Percentiles rank a stretch among this genome's conserved stretches.
phyloP scores from a whole-genome alignment of 164 flowering plant genomes.

The Cinnamomum chago region DNA sequence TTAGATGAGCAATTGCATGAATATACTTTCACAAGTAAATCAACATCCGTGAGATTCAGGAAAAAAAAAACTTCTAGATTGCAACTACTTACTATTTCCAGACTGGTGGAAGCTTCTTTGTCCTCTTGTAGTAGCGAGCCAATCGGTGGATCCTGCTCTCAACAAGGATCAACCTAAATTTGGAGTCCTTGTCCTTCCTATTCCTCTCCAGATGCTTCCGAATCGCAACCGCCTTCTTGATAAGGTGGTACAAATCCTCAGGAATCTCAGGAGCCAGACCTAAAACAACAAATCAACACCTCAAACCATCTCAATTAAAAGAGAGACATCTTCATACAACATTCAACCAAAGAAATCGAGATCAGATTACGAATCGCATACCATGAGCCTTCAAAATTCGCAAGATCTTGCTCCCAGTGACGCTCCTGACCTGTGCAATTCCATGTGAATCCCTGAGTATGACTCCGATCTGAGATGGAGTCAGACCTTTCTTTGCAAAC shows the following conservation, averaged over 20 bases:
- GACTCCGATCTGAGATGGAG: slow-evolving; percentile 95
- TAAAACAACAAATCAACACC: slow-evolving; percentile 9
- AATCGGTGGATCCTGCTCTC: slow-evolving; percentile 97
- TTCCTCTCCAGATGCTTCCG: slow-evolving; percentile 93
- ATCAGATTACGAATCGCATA: slow-evolving; percentile 11
- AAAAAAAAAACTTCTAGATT: no score
- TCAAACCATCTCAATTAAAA: not conserved
- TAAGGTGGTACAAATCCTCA: slow-evolving; percentile 83
- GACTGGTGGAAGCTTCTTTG: slow-evolving; percentile 89
- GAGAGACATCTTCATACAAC: not conserved
- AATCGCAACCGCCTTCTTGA: slow-evolving; percentile 92
- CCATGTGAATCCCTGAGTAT: slow-evolving; percentile 94
- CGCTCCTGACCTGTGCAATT: slow-evolving; percentile 82
- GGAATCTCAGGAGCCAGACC: slow-evolving; percentile 95
- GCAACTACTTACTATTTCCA: slow-evolving; percentile 77
- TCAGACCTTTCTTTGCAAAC: slow-evolving; percentile 86
- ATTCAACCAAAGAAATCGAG: not conserved
- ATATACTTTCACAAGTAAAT: no score
- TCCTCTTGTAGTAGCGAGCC: slow-evolving; percentile 94
- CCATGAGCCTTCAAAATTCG: slow-evolving; percentile 91
- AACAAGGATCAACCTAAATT: slow-evolving; percentile 82
- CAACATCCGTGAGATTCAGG: no score
- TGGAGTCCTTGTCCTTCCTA: slow-evolving; percentile 95
- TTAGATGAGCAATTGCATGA: no score
- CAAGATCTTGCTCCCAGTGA: slow-evolving; percentile 85